Evolutionary conservation across 257 asterid species (phyloP), one percentile per base, ranked within the genome.

Genomic region (Osmanthus fragrans): DNA sequence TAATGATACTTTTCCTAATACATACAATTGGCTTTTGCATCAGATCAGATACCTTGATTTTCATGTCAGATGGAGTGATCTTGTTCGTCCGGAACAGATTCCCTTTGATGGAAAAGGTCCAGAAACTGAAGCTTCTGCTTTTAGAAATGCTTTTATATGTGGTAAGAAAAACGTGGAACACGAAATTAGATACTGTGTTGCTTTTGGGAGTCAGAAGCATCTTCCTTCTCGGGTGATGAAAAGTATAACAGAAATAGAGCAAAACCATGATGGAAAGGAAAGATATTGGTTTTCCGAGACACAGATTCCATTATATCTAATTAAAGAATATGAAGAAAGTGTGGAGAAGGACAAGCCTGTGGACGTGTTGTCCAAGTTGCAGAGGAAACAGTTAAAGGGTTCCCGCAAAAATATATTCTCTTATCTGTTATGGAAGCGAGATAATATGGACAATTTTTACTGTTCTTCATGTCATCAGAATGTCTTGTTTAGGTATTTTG

Each of bases 141-240:
- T 90, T 74, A 92, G 98, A 82, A 90, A 94, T 82, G 97, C 97
- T 81, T 84, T 45, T 30, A 77, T 92, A 72, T 80, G 89, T 60
- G 92, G 82, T 72, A 88, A 87, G 85, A 88, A 88, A 84, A 74
- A 79, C 60, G 65, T 82, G 81, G 96, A 80, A 51, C 76, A 71
- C 49, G 92, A 89, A 82, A 80, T 78, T 32, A 87, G 94, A 82
- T 94, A 94, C 79, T 81, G 91, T 65, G 88, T 90, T 83, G 89
- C 87, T 64, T 92, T 94, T 81, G 89, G 90, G 73, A 86, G 82
- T 85, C 96, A 91, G 87, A 94, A 92, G 71, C 98, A 92, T 87
- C 93, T 94, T 70, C 91, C 98, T 23, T 92, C 96, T 9, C 97
- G 95, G 64, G 89, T 94, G 47, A 86, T 87, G 96, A 94, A 92